Evolutionary conservation across 2,329 filamentous ascomycete species (phyloP).

Genomic region (Exophiala calicioides): DNA sequence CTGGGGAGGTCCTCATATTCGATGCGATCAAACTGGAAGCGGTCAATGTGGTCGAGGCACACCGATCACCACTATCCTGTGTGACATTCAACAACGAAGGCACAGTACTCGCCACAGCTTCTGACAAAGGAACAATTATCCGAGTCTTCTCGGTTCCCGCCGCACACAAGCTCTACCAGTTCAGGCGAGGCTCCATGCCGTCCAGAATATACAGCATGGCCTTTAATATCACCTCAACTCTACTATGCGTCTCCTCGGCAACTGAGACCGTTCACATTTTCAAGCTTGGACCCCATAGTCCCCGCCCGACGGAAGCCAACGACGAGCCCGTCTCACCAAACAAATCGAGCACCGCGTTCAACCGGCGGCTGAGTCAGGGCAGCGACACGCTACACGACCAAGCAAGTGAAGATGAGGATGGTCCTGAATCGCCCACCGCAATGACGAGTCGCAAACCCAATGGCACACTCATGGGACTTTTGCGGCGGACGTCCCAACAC

Average conservation of each 20-base stretch:
- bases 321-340: conserved; percentile 27
- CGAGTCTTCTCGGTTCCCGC: conserved; percentile 90
- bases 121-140: conserved; percentile 96
- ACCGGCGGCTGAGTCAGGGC: conserved; percentile 29
- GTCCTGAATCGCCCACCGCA: conserved; percentile 35
- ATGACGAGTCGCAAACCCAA: conserved; percentile 53
- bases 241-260: conserved; percentile 92
- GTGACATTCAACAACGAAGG: conserved; percentile 92
- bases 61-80: conserved; percentile 85
- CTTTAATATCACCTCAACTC: conserved; percentile 89
- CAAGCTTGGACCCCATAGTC: conserved; percentile 59
- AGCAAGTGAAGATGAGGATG: conserved; percentile 35
- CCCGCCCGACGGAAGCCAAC: conserved; percentile 11
- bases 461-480: conserved; percentile 83
- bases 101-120: conserved; percentile 87
- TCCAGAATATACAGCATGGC: conserved; percentile 98
- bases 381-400: conserved; percentile 41
- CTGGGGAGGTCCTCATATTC: conserved; percentile 89
- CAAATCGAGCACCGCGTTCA: conserved; percentile 17
- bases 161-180: conserved; percentile 92
- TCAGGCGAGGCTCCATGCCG: conserved; percentile 91
- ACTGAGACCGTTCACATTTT: conserved; percentile 98
- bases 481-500: conserved; percentile 91
- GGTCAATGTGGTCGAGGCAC: conserved; percentile 92
- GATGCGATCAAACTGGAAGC: conserved; percentile 87